phyloP scores from a whole-genome alignment of 2,329 filamentous ascomycete genomes.

The Cladobotryum mycophilum region DNA sequence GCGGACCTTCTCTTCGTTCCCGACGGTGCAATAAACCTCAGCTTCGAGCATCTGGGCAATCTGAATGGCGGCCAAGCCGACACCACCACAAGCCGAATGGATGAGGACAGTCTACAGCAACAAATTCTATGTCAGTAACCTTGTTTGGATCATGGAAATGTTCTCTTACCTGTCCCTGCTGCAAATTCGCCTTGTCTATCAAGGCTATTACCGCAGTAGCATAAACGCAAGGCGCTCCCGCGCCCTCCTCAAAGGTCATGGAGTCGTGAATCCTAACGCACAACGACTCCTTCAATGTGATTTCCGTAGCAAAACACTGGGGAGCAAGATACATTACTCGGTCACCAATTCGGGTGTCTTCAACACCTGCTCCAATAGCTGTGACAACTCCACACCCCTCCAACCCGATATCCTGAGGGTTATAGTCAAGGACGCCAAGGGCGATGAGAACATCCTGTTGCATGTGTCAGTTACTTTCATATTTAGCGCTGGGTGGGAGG shows the following conservation, averaged over 20 bases:
- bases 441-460: conserved; percentile 32
- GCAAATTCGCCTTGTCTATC: conserved; percentile 23
- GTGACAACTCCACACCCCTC: conserved; percentile 23
- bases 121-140: conserved; percentile 2
- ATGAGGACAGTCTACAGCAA: conserved; percentile 26
- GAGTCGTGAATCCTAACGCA: conserved; percentile 2
- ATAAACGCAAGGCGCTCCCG: conserved; percentile 2
- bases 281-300: not conserved
- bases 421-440: conserved; percentile 22
- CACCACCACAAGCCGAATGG: conserved; percentile 28
- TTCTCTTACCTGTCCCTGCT: conserved; percentile 16
- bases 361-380: conserved; percentile 15
- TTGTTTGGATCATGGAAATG: not conserved
- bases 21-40: conserved; percentile 31
- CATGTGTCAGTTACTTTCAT: too few species aligned
- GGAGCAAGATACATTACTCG: not conserved
- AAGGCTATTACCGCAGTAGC: conserved; percentile 18
- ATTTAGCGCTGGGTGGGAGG: not conserved
- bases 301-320: not conserved
- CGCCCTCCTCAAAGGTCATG: conserved; percentile 5
- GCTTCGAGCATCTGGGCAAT: conserved; percentile 25
- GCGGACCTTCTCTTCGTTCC: conserved; percentile 27
- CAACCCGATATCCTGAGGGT: conserved; percentile 18
- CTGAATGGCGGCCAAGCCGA: conserved; percentile 28
- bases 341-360: conserved; percentile 1